Percentiles rank a stretch among this genome's conserved stretches.
Evolutionary conservation across 306 rosid genomes (phyloP).

Genomic region (Clitoria ternatea): DNA sequence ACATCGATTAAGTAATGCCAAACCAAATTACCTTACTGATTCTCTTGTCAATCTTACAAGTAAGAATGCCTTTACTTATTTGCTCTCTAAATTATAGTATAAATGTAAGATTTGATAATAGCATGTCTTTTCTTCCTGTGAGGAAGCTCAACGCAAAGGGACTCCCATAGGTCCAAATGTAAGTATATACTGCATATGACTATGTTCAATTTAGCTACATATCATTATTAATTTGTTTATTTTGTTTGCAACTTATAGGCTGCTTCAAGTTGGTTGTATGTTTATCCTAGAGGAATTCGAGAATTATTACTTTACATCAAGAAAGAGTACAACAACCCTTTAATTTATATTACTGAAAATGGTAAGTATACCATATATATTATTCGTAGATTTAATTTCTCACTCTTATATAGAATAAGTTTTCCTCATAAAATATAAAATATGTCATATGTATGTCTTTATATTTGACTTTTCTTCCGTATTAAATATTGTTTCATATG

Average conservation of each 20-base stretch:
- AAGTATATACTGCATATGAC: not conserved
- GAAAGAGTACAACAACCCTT: constrained; percentile 37
- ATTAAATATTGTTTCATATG: too few relatives aligned
- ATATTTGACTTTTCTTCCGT: too few relatives aligned
- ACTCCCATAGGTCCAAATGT: constrained; percentile 49
- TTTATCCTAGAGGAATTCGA: constrained; percentile 48
- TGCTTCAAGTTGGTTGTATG: constrained; percentile 43
- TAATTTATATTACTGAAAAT: constrained; percentile 62
- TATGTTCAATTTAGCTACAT: not conserved
- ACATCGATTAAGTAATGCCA: not conserved
- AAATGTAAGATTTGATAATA: not conserved
- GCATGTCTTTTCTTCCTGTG: not conserved
- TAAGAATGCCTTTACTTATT: not conserved
- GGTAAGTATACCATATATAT: constrained; percentile 27
- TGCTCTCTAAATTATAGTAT: not conserved
- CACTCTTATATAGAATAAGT: too few relatives aligned
- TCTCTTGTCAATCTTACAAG: constrained; percentile 33
- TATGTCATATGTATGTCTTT: too few relatives aligned
- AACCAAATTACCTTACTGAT: constrained; percentile 30
- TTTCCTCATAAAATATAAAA: too few relatives aligned
- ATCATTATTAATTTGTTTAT: not conserved
- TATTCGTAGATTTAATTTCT: too few relatives aligned
- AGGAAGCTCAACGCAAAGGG: constrained; percentile 36
- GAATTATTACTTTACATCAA: constrained; percentile 36
- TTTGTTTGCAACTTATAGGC: constrained; percentile 25